Base-by-base conservation (phyloP, 257 asterid species). In the Nicotiana knightiana region DNA sequence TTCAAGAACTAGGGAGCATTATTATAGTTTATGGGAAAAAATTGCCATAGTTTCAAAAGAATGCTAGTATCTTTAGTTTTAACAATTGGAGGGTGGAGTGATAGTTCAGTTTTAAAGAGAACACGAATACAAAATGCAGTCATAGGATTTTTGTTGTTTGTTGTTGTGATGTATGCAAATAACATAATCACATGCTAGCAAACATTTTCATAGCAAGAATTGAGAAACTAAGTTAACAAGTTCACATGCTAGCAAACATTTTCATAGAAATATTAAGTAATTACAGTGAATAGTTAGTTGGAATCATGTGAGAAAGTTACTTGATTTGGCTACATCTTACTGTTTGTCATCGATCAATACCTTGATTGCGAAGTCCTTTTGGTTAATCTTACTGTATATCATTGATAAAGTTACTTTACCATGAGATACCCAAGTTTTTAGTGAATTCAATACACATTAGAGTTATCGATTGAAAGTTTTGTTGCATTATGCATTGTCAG, bases 271-370 rank as follows among this genome's bases (percentile, higher is more conserved):
- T 46, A 8, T 3, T 8, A 26, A 48, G 26, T 26, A 26, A 73
- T 26, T 7, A 21, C 6, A 13, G 15, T 4, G 32, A 67, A 17
- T 58, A 24, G 65, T 7, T 58, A 24, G 65, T 7, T 16, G 61
- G 54, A 70, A 61, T 24, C 17, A 3, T 4, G 6, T 24, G 0
- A 11, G 39, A n/a, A n/a, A 81, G 88, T 87, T 84, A 93, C 97
- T 81, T 87, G 91, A 84, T 93, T 92, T 35, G 97, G 67, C 67
- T 63, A 28, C 68, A 28, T 24, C 17, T 12, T 70, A 70, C 17
- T 43, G 59, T 43, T 11, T 6, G 26, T 6, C 62, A 46, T 24
- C 48, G 24, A 18, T 68, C 33, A 37, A 39, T 39, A 5, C 77
- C 10, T 7, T 39, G 76, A 71, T 68, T 71, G 12, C 13, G 21